phyloP scores from a whole-genome alignment of 345 rosid genomes.

The Gossypium australe region DNA sequence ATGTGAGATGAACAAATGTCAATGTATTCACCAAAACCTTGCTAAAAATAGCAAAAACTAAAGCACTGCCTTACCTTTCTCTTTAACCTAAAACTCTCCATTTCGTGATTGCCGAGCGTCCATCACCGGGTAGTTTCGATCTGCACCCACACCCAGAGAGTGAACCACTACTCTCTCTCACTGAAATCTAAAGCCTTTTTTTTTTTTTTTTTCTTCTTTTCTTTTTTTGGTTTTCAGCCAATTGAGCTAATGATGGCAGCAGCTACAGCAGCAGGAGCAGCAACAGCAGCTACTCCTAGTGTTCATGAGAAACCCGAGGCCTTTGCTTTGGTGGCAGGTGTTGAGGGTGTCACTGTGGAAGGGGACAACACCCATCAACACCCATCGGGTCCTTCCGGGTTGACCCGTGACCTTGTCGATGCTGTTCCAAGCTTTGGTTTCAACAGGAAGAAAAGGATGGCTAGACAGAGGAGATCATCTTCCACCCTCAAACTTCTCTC shows the following conservation, averaged over 20 bases:
- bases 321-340: conserved; percentile 53
- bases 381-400: conserved; percentile 36
- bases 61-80: conserved; percentile 9
- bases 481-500: conserved; percentile 40
- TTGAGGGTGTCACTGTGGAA: conserved; percentile 26
- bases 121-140: conserved; percentile 48
- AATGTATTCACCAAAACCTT: conserved; percentile 20
- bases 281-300: not conserved
- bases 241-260: conserved; percentile 21
- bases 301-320: conserved; percentile 55
- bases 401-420: conserved; percentile 37
- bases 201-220: conserved; percentile 7
- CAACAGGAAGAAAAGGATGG: conserved; percentile 79
- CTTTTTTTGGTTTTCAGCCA: conserved; percentile 26
- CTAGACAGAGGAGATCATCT: conserved; percentile 73
- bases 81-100: conserved; percentile 39
- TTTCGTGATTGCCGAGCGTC: conserved; percentile 80
- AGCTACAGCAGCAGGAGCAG: conserved; percentile 2
- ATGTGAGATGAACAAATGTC: conserved; percentile 68
- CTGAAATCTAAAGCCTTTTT: conserved; percentile 28
- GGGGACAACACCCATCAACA: conserved; percentile 22
- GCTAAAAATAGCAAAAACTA: conserved; percentile 43
- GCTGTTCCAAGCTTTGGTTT: conserved; percentile 51
- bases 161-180: conserved; percentile 26
- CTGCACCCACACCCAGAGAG: conserved; percentile 36